Evolutionary conservation across 208 protist genomes (phyloP), one percentile per base, ranked within the genome.

Genomic region (Strigomonas culicis): DNA sequence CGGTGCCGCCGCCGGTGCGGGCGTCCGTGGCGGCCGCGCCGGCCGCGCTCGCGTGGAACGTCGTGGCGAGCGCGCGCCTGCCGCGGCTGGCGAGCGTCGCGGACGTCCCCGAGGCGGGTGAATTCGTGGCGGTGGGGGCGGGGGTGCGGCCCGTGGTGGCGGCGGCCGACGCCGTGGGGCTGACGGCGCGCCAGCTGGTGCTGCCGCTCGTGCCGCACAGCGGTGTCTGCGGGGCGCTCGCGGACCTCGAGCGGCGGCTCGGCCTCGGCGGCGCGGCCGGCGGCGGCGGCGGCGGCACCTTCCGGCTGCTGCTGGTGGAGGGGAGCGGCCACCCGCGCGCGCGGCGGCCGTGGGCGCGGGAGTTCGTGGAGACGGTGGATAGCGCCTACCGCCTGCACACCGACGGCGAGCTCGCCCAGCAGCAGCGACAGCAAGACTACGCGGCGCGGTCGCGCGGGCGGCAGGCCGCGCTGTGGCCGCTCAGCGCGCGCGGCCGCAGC

Each of bases 61-160:
- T 88, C 36, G 36, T 92, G 49, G 82, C 80, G 27, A 94, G 84
- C 63, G 80, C 74, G 52, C 82, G 88, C 17, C 57, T 94, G 58
- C 63, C 75, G 22, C 65, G 60, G 50, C 11, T 72, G 31, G 24
- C 6, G 27, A 10, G 30, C 32, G 44, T 63, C 2, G 74, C 68
- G 11, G 64, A 71, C 13, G 28, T 47, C 0, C 82, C 86, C 15
- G 62, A 80, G 8, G 59, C 62, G 13, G 87, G 87, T 17, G 87
- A 93, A 57, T 90, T 91, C 77, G 79, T 90, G 22, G 10, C 61
- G n/a, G 22, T 4, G 21, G 13, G 24, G 7, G 49, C 8, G 24
- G 24, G 49, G 49, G n/a, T 55, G 10, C n/a, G 13, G 7, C 49
- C 49, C 49, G 8, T 83, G 52, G n/a, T 72, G n/a, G 63, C 72